Percentiles rank a stretch among this genome's conserved stretches.
Conservation (phyloP, 768 basidiomycete genomes). For the Rhizopogon roseolus region DNA sequence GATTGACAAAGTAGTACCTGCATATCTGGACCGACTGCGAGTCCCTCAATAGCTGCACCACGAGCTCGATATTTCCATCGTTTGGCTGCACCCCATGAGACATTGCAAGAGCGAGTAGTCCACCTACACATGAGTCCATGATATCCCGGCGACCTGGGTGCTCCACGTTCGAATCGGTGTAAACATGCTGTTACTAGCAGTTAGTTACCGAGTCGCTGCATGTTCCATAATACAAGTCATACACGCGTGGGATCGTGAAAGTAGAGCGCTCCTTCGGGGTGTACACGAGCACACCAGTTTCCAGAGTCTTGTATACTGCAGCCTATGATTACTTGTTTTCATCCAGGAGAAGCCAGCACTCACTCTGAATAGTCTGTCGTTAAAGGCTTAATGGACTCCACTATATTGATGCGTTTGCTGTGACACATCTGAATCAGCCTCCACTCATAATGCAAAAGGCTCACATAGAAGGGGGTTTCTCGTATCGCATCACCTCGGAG, state of each 20-base stretch:
- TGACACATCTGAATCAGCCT: neutral
- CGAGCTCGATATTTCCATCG: neutral
- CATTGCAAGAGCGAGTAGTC: neutral
- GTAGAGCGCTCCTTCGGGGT: conserved; percentile 58
- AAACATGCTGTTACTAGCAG: conserved; percentile 29
- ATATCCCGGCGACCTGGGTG: accelerated
- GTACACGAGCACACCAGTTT: conserved; percentile 36
- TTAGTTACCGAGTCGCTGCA: neutral
- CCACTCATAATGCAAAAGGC: neutral
- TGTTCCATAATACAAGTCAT: neutral
- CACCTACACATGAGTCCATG: neutral
- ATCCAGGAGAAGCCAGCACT: no score
- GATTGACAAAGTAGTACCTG: conserved; percentile 43
- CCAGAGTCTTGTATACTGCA: neutral
- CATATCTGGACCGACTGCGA: neutral
- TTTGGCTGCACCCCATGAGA: no score
- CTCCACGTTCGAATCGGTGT: conserved; percentile 43
- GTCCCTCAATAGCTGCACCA: neutral
- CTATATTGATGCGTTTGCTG: neutral
- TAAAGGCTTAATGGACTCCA: neutral
- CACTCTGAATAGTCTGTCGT: neutral
- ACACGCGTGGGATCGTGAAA: conserved; percentile 41
- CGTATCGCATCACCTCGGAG: neutral
- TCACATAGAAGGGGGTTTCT: neutral
- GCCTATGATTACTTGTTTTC: no score